phyloP scores from a whole-genome alignment of 192 early-diverging fungal genomes.

The Backusella sp. region DNA sequence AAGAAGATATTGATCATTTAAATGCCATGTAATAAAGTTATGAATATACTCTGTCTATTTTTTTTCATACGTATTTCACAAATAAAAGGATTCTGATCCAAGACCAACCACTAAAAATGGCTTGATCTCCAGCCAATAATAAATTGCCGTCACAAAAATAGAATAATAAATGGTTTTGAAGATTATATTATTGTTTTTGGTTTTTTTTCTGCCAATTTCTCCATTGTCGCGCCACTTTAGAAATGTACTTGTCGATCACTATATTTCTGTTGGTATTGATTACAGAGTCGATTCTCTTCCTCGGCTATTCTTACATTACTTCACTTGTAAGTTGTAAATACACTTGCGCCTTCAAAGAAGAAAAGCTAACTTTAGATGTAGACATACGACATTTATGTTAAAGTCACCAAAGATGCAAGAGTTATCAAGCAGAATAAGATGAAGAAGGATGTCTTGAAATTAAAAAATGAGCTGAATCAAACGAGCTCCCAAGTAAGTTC shows the following conservation, averaged over 20 bases:
- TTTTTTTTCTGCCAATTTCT: neutral
- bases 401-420: conserved; percentile 50
- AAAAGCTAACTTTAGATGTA: conserved; percentile 5
- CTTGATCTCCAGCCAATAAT: neutral
- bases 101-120: neutral
- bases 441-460: conserved; percentile 56
- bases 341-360: too few species aligned
- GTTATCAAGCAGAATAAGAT: conserved; percentile 58
- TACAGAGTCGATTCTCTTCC: conserved; percentile 54
- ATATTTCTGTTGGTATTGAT: conserved; percentile 63
- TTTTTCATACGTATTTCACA: neutral
- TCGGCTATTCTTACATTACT: conserved; percentile 55
- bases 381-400: conserved; percentile 55
- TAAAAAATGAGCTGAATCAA: conserved; percentile 61
- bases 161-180: neutral
- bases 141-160: neutral
- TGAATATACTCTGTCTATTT: neutral
- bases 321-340: conserved; percentile 36
- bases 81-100: too few species aligned
- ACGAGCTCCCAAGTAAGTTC: conserved; percentile 66
- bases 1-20: neutral
- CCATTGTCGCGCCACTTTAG: neutral
- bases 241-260: conserved; percentile 51
- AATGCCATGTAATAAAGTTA: neutral
- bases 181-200: neutral